phyloP scores from a whole-genome alignment of 495 filamentous ascomycete genomes.

The Aspergillus avenaceus region DNA sequence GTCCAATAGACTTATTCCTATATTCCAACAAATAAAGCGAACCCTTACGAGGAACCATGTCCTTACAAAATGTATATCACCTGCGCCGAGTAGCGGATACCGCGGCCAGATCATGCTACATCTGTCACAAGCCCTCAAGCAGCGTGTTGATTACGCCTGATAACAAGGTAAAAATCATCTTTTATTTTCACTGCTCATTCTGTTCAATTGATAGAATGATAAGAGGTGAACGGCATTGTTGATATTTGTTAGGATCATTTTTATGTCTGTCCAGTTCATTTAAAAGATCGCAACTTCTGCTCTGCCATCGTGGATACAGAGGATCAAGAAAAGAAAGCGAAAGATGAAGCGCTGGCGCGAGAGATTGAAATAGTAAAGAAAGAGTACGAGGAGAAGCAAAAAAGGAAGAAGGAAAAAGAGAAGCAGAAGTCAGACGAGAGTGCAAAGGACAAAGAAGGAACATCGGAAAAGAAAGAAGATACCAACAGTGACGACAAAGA shows the following conservation, averaged over 20 bases:
- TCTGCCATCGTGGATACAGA: constrained; percentile 74
- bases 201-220: neutral
- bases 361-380: constrained; percentile 73
- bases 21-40: too few relatives aligned
- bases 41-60: too few relatives aligned
- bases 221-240: neutral
- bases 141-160: constrained; percentile 87
- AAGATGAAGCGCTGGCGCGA: constrained; percentile 62
- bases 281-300: constrained; percentile 81
- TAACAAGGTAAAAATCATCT: constrained; percentile 62
- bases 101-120: constrained; percentile 73
- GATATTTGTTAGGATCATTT: constrained; percentile 97
- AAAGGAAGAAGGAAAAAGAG: constrained; percentile 40
- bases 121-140: constrained; percentile 86
- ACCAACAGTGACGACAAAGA: constrained; percentile 44
- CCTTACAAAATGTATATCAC: constrained; percentile 78
- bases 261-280: constrained; percentile 79
- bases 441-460: constrained; percentile 18
- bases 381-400: constrained; percentile 42
- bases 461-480: neutral
- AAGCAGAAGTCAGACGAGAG: constrained; percentile 37
- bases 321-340: constrained; percentile 61
- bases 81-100: constrained; percentile 86
- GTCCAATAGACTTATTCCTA: neutral
- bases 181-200: neutral